Base-by-base conservation (phyloP, 768 basidiomycete species). In the Boletus sensibilis region DNA sequence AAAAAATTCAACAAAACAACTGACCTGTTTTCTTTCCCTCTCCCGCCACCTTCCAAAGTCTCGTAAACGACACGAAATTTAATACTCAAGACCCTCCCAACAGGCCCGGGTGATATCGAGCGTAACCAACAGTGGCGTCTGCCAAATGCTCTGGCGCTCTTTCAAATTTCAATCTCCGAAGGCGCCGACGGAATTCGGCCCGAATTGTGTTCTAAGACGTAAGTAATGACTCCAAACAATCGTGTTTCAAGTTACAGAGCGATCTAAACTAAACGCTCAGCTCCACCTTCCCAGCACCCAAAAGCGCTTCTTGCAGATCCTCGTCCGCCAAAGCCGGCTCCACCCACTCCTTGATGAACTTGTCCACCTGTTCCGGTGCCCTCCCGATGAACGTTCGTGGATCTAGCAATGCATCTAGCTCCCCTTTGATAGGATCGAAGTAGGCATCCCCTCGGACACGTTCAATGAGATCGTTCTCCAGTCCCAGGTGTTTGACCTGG, bases 401-500 rank as follows among this genome's bases (percentile, higher is more conserved):
- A 46, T 98, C 87, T 57, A 99, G 78, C 62, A 98, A 72, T 37
- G 66, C 73, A 40, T 93, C 92, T 48, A 98, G 79, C 45, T 95
- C 82, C 48, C 67, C 78, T 65, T 88, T 88, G 75, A 98, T 94
- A 11, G 90, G 85, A 69, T 87, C 84, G 71, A 98, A 98, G 78
- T 95, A 98, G n/a, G 79, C 59, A 68, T 95, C 90, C 42, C 74
- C 74, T 55, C 82, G 82, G 58, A 98, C 82, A 47, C 97, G 85
- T 49, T 90, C 90, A 66, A 99, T 94, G 33, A 99, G 79, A 73
- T 99, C 96, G 73, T 99, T 98, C 75, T 94, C 90, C 20, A 92
- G 81, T 4, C 97, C 97, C 52, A 96, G 84, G 55, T 94, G 81
- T 75, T 98, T 99, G 60, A 98, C 97, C 68, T 94, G 94, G 58